Evolutionary conservation across 176 grass and related monocot species (phyloP).

Genomic region (Tillandsia fasciculata): DNA sequence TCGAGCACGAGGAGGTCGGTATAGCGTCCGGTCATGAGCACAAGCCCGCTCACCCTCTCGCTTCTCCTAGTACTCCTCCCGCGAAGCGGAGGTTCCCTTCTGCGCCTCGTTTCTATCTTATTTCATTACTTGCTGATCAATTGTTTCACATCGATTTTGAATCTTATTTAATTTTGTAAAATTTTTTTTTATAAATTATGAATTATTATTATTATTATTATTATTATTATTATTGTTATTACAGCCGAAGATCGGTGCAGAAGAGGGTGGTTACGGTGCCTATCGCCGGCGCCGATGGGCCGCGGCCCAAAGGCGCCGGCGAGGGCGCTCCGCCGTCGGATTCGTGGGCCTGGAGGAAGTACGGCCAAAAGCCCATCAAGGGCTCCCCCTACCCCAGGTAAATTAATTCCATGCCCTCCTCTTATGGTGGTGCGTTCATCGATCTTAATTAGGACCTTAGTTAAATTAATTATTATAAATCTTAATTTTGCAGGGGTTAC

Average conservation of each 20-base stretch:
- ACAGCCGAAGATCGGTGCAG: slow-evolving; percentile 79
- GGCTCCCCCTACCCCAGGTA: slow-evolving; percentile 92
- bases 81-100: slow-evolving; percentile 65
- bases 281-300: slow-evolving; percentile 35
- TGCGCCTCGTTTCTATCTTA: not conserved
- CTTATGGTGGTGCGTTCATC: too few species aligned
- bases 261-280: slow-evolving; percentile 85
- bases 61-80: slow-evolving; percentile 35
- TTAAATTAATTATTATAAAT: too few species aligned
- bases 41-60: slow-evolving; percentile 18
- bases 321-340: slow-evolving; percentile 90
- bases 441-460: too few species aligned
- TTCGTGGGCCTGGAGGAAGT: slow-evolving; percentile 99
- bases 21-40: slow-evolving; percentile 19
- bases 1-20: slow-evolving; percentile 58
- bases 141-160: not conserved
- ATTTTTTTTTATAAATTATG: too few species aligned
- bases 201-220: not conserved
- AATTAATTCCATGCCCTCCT: not conserved
- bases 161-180: not conserved
- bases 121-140: not conserved
- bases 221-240: not conserved
- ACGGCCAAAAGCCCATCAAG: slow-evolving; percentile 99
- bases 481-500: slow-evolving; percentile 15
- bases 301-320: slow-evolving; percentile 43